Conservation (phyloP, 1,284 basidiomycete species). For the Sporisorium reilianum region DNA sequence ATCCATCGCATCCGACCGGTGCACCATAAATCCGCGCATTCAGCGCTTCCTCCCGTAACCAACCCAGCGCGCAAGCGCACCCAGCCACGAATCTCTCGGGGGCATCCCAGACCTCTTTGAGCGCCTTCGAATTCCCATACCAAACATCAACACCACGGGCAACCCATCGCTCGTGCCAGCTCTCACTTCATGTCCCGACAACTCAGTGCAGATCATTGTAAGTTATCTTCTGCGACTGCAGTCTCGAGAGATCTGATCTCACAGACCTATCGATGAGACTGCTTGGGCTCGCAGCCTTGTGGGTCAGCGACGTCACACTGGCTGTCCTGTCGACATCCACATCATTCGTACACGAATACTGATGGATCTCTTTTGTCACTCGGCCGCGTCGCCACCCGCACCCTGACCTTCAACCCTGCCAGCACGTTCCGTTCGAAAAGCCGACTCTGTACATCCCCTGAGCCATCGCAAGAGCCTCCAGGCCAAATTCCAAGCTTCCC, state of each 20-base stretch:
- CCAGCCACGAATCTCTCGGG: slow-evolving; percentile 9
- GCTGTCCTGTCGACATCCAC: background rate
- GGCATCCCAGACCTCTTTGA: slow-evolving; percentile 6
- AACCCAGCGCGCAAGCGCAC: slow-evolving; percentile 17
- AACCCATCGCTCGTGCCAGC: slow-evolving; percentile 21
- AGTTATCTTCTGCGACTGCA: slow-evolving; percentile 14
- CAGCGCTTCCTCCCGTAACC: slow-evolving; percentile 1
- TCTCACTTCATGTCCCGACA: slow-evolving; percentile 49
- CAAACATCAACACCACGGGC: slow-evolving; percentile 15
- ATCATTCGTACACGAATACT: background rate
- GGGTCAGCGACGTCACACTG: background rate
- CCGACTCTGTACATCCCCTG: slow-evolving; percentile 27
- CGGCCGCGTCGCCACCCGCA: background rate
- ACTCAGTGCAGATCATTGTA: slow-evolving; percentile 44
- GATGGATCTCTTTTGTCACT: slow-evolving; percentile 12
- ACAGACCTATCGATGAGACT: background rate
- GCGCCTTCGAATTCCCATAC: slow-evolving; percentile 1
- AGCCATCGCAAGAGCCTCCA: slow-evolving; percentile 47
- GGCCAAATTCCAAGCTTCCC: slow-evolving; percentile 37
- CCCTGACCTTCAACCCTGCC: background rate
- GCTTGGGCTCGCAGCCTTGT: no score
- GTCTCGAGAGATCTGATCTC: background rate
- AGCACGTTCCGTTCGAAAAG: slow-evolving; percentile 46
- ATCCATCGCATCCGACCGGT: slow-evolving; percentile 16
- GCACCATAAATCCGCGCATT: slow-evolving; percentile 33